These are phyloP conservation scores for Apiotrichum mycotoxinovorans DNA, from an alignment of 1,284 basidiomycete species.

Conservation along the genomic window DNA sequence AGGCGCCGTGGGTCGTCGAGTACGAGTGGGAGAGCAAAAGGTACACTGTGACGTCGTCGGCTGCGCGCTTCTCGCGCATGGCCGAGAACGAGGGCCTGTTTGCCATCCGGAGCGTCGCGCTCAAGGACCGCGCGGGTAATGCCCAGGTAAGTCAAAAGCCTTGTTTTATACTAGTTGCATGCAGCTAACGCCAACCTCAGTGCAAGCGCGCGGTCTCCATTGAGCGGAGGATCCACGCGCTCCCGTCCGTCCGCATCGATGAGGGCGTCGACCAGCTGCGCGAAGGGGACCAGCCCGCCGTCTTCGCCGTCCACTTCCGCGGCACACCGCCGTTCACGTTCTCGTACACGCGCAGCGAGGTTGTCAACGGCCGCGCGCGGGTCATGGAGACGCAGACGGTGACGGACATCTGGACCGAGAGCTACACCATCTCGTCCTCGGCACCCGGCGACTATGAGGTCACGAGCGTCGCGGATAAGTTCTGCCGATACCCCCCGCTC, in stretches of 20 bases:
- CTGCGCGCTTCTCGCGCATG: slow-evolving; percentile 74
- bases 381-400: slow-evolving; percentile 78
- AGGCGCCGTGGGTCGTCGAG: slow-evolving; percentile 91
- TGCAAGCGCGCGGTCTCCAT: slow-evolving; percentile 78
- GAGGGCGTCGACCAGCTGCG: slow-evolving; percentile 85
- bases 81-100: slow-evolving; percentile 81
- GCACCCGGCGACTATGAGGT: slow-evolving; percentile 71
- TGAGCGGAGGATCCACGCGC: slow-evolving; percentile 69
- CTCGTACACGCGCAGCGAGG: slow-evolving; percentile 71
- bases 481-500: slow-evolving; percentile 72
- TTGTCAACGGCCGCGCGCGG: slow-evolving; percentile 47
- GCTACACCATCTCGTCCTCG: slow-evolving; percentile 83
- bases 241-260: slow-evolving; percentile 82
- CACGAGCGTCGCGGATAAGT: slow-evolving; percentile 79
- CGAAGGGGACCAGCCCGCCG: slow-evolving; percentile 91
- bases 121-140: slow-evolving; percentile 59
- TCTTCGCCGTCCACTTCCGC: slow-evolving; percentile 71
- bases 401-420: slow-evolving; percentile 68
- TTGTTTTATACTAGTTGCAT: neutral
- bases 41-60: slow-evolving; percentile 69
- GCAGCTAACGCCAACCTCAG: slow-evolving; percentile 30
- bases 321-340: slow-evolving; percentile 95
- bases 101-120: slow-evolving; percentile 76
- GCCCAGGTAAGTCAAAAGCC: slow-evolving; percentile 54
- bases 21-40: slow-evolving; percentile 77